Conservation (phyloP, 2,329 filamentous ascomycete genomes). For the Fusarium cyanostomum region DNA sequence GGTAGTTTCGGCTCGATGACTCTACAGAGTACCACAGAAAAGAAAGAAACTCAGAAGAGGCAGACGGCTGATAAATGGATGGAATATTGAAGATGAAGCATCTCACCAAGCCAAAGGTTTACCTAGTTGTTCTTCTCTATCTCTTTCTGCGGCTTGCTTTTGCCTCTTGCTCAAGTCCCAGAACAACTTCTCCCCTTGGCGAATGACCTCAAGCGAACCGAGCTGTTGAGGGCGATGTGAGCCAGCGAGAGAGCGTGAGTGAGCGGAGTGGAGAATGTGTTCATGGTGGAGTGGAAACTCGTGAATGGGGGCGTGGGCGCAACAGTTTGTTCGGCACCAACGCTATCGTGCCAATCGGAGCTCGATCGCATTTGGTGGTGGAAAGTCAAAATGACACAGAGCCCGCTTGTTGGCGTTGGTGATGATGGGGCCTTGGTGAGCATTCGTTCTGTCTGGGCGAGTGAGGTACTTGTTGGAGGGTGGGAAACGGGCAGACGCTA, state of each 20-base stretch:
- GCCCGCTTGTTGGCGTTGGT: conserved; percentile 19
- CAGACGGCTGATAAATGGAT: too few relatives aligned
- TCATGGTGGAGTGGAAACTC: conserved; percentile 29
- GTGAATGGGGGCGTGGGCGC: conserved; percentile 27
- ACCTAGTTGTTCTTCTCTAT: not conserved
- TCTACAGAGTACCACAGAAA: too few relatives aligned
- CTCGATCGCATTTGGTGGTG: conserved; percentile 44
- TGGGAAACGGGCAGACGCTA: conserved; percentile 24
- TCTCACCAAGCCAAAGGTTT: not conserved
- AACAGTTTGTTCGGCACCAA: conserved; percentile 30
- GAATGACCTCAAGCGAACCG: not conserved
- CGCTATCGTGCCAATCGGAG: conserved; percentile 49
- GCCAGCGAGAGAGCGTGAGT: not conserved
- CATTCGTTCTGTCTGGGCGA: conserved; percentile 16
- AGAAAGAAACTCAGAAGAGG: not conserved
- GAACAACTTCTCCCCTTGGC: not conserved
- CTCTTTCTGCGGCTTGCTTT: not conserved
- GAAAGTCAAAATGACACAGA: conserved; percentile 39
- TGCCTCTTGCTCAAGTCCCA: not conserved
- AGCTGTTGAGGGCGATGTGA: not conserved
- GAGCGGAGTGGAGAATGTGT: conserved; percentile 6
- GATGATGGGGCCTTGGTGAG: conserved; percentile 1
- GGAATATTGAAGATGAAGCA: not conserved
- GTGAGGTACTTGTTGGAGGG: conserved; percentile 15
- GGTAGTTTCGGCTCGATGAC: too few relatives aligned